phyloP scores from a whole-genome alignment of 2,329 filamentous ascomycete genomes.

The Penicillium psychrosexuale region DNA sequence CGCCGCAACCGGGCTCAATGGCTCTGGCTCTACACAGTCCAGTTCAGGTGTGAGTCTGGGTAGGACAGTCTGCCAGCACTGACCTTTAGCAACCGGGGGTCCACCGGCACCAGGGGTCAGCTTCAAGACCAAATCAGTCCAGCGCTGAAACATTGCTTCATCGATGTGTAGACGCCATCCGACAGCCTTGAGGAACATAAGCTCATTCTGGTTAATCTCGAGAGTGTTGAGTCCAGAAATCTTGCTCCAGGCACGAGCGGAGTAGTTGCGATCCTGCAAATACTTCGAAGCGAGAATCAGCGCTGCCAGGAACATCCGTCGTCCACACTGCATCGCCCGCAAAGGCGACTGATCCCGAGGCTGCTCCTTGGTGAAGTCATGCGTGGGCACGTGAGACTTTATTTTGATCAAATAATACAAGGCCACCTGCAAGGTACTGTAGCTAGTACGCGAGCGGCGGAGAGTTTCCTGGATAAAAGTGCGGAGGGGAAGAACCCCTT shows the following conservation, averaged over 20 bases:
- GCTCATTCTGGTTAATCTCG: constrained; percentile 97
- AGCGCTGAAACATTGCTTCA: constrained; percentile 81
- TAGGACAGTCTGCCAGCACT: constrained; percentile 49
- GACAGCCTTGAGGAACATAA: constrained; percentile 83
- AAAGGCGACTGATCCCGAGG: constrained; percentile 66
- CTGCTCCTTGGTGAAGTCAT: constrained; percentile 85
- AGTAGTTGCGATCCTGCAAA: constrained; percentile 96
- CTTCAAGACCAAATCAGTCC: constrained; percentile 88
- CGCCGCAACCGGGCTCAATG: constrained; percentile 29
- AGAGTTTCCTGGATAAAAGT: constrained; percentile 98
- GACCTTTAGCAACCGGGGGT: constrained; percentile 34
- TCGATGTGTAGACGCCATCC: constrained; percentile 95
- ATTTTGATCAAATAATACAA: constrained; percentile 95
- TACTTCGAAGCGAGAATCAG: constrained; percentile 97
- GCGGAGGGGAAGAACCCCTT: constrained; percentile 80
- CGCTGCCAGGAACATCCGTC: constrained; percentile 94
- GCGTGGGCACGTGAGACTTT: constrained; percentile 79
- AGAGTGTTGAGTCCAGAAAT: constrained; percentile 91
- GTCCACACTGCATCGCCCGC: constrained; percentile 87
- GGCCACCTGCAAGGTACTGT: constrained; percentile 94
- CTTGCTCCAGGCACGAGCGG: constrained; percentile 96
- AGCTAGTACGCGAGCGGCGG: constrained; percentile 90
- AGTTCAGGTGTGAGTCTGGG: constrained; percentile 57
- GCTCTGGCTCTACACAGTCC: constrained; percentile 46
- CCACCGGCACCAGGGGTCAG: constrained; percentile 63